These are phyloP conservation scores for Parietaria judaica DNA, from an alignment of 306 rosid genomes.

Conservation along the genomic window DNA sequence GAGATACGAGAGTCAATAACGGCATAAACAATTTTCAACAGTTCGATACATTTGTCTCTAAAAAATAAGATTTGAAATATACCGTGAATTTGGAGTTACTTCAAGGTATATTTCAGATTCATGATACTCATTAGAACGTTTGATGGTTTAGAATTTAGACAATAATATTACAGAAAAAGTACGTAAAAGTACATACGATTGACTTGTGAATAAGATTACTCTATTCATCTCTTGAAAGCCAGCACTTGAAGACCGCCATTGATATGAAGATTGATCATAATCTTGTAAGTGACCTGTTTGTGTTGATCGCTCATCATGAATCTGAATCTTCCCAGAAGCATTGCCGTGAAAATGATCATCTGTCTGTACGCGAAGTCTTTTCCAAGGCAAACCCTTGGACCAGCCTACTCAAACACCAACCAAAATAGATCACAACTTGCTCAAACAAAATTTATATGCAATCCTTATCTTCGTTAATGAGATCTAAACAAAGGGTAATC, in stretches of 20 bases:
- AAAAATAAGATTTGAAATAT: too few species aligned
- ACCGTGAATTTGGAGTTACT: too few species aligned
- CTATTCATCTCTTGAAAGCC: too few species aligned
- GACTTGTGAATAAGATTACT: too few species aligned
- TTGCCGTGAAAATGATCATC: constrained; percentile 64
- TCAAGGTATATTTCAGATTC: too few species aligned
- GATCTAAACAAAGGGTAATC: not conserved
- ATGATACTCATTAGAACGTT: too few species aligned
- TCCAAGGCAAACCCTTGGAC: constrained; percentile 73
- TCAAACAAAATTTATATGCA: not conserved
- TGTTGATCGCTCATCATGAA: constrained; percentile 11
- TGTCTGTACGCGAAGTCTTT: constrained; percentile 84
- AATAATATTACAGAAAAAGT: too few species aligned
- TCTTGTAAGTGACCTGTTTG: constrained; percentile 3
- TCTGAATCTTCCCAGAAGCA: constrained; percentile 20
- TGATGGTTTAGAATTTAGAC: too few species aligned
- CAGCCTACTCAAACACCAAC: constrained; percentile 36
- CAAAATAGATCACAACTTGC: not conserved
- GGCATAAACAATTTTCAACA: too few species aligned
- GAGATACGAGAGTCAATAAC: too few species aligned
- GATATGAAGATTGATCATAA: constrained; percentile 15
- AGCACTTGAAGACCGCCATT: constrained; percentile 12
- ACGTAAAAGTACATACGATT: too few species aligned
- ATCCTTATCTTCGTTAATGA: not conserved
- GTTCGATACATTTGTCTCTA: too few species aligned